A percentile compares a stretch with the other conserved stretches of the same genome.
These are phyloP conservation scores for Tetrapyrgos nigripes DNA, from an alignment of 1,284 basidiomycete genomes.

Conservation along the genomic window DNA sequence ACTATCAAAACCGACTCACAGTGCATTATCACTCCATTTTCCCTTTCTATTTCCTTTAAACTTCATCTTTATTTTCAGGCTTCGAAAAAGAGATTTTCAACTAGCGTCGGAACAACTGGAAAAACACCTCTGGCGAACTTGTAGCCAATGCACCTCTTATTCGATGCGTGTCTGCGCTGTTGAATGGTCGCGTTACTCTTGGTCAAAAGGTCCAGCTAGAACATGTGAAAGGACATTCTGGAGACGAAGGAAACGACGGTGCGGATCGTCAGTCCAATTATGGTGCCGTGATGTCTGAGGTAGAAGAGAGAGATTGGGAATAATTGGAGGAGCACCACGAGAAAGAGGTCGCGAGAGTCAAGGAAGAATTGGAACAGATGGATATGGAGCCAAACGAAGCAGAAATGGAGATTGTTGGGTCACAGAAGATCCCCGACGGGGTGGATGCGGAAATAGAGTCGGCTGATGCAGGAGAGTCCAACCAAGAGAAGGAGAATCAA, in stretches of 20 bases:
- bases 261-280: conserved; percentile 61
- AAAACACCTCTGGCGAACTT: conserved; percentile 42
- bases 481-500: conserved; percentile 3
- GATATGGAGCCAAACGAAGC: neutral
- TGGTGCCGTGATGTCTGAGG: conserved; percentile 36
- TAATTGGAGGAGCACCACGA: neutral
- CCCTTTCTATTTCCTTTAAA: conserved; percentile 13
- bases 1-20: conserved; percentile 67
- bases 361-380: neutral
- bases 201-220: conserved; percentile 53
- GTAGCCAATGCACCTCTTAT: conserved; percentile 65
- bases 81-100: conserved; percentile 55
- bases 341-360: neutral
- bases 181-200: conserved; percentile 42
- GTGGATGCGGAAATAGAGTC: neutral
- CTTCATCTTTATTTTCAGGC: conserved; percentile 39
- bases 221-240: conserved; percentile 63
- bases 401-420: conserved; percentile 6
- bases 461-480: neutral
- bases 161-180: conserved; percentile 53
- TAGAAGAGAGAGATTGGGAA: conserved; percentile 11
- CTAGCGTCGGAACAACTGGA: conserved; percentile 56
- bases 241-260: conserved; percentile 65
- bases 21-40: conserved; percentile 52
- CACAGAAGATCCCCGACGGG: neutral